phyloP scores from a whole-genome alignment of 1,139 yeast species.

The Suhomyces chickasaworum region DNA sequence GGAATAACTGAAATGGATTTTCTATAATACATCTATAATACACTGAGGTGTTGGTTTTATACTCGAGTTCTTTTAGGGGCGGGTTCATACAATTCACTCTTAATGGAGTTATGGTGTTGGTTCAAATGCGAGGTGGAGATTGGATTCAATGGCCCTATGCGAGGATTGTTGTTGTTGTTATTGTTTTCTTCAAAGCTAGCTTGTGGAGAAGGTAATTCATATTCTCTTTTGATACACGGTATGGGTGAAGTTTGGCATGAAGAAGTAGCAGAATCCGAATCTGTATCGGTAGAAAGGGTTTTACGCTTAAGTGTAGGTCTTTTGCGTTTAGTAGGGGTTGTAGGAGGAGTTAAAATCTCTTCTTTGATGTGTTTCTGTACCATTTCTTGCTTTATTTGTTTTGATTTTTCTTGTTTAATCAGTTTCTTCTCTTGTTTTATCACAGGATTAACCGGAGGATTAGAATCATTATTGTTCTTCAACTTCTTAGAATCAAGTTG shows the following conservation, averaged over 20 bases:
- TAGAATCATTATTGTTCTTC: constrained; percentile 22
- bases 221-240: constrained; percentile 8
- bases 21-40: constrained; percentile 1
- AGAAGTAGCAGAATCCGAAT: no score
- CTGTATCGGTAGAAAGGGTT: background rate
- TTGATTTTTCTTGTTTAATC: constrained; percentile 8
- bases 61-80: constrained; percentile 7
- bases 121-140: constrained; percentile 10
- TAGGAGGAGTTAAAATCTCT: constrained; percentile 30
- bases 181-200: constrained; percentile 20
- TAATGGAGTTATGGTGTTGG: constrained; percentile 4
- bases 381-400: background rate
- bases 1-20: background rate
- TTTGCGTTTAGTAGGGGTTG: constrained; percentile 32
- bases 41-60: background rate
- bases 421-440: constrained; percentile 11
- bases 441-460: constrained; percentile 1
- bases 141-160: constrained; percentile 3
- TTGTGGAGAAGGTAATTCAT: constrained; percentile 24
- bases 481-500: constrained; percentile 49
- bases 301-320: constrained; percentile 19
- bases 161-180: no score
- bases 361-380: constrained; percentile 6
- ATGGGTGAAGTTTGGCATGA: constrained; percentile 4
- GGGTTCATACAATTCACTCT: constrained; percentile 5